Evolutionary conservation across 2,329 filamentous ascomycete genomes (phyloP).

Genomic region (Chaetomiaceae sp.): DNA sequence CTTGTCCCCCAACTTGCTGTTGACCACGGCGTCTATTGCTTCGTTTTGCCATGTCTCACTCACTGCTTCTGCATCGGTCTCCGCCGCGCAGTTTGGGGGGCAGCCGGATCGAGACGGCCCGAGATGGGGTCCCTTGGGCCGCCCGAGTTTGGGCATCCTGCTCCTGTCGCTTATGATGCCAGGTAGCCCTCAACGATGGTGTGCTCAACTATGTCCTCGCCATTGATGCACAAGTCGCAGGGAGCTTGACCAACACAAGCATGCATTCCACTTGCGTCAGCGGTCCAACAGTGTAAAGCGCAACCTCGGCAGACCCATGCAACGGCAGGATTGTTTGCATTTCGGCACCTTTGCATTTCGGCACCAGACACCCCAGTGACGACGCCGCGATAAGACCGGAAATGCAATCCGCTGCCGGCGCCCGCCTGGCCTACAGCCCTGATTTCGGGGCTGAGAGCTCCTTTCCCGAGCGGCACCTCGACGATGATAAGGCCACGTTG

Average conservation of each 20-base stretch:
- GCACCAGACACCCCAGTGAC: constrained; percentile 4
- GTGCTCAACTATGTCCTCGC: constrained; percentile 13
- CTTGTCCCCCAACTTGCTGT: constrained; percentile 16
- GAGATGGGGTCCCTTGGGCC: background rate
- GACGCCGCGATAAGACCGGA: constrained; percentile 6
- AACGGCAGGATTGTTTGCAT: constrained; percentile 7
- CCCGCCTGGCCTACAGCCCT: constrained; percentile 12
- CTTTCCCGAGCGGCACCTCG: constrained; percentile 25
- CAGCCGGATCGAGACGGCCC: constrained; percentile 13
- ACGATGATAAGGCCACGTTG: constrained; percentile 7
- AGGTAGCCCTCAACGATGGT: constrained; percentile 18
- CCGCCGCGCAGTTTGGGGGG: constrained; percentile 11
- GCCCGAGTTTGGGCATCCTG: background rate
- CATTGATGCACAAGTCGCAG: constrained; percentile 5
- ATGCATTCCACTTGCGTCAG: constrained; percentile 14
- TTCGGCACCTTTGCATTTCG: background rate
- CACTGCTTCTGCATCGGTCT: constrained; percentile 3
- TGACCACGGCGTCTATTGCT: constrained; percentile 7
- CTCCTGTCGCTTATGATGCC: constrained; percentile 21
- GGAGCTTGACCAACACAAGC: constrained; percentile 13
- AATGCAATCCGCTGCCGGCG: constrained; percentile 20
- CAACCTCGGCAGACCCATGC: constrained; percentile 1
- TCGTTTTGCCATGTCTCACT: constrained; percentile 9
- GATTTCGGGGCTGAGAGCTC: constrained; percentile 18
- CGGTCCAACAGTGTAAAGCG: constrained; percentile 11